Base-by-base conservation (phyloP, 169 alveolate species). In the Cryptosporidium tyzzeri region DNA sequence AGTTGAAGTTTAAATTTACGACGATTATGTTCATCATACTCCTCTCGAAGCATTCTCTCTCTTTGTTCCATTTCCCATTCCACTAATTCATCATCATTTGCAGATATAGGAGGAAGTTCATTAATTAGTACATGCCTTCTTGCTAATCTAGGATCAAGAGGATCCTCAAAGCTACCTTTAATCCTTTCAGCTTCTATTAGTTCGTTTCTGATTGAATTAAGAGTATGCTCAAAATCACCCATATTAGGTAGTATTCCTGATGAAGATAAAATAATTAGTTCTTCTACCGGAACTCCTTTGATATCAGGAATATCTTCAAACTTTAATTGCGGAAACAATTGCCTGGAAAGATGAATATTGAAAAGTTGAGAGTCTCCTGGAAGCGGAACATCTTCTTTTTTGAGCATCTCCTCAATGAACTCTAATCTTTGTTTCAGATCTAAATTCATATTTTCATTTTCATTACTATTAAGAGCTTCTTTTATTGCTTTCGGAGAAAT, bases 281-380 rank as follows among this genome's bases (percentile, higher is more conserved):
- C 71, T 45, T 80, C 68, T 16, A 80, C 31, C 0, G 89, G 89
- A 8, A 80, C 68, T n/a, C 89, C 89, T 50, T 62, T 41, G 45
- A 80, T 80, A 29, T 80, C 75, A 12, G 89, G 89, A 44, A 80
- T 80, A 39, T 80, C 89, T 41, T 80, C 89, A 39, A 23, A 80
- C 29, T 41, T 53, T n/a, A 80, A 26, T 39, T 80, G 69, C 9
- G 89, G 89, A 45, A 80, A 80, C 41, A 80, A 44, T 31, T 80
- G 61, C 26, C 53, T 80, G 14, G 89, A 80, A 21, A 80, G 21
- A 26, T 59, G 33, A 16, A 44, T 41, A 67, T 80, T 73, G 41
- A 80, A 80, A 10, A 48, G 35, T 23, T 18, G 12, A 26, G 71
- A 80, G 10, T 59, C 67, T 9, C 39, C 29, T 1, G 69, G 55